Conservation (phyloP, 768 basidiomycete species). For the Tulasnella sp. region DNA sequence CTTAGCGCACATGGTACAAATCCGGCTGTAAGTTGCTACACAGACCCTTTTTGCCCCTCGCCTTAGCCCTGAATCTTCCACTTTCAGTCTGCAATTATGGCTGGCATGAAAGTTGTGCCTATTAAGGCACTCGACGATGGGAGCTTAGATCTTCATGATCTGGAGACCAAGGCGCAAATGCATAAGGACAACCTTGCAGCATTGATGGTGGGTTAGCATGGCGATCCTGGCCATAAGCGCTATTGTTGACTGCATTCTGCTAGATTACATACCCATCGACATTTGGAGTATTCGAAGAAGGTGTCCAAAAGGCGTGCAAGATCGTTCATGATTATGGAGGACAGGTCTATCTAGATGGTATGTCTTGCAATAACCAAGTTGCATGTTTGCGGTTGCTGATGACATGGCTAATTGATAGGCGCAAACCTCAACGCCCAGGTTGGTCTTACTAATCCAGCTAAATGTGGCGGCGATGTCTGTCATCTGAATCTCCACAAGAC, state of each 20-base stretch:
- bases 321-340: slow-evolving; percentile 93
- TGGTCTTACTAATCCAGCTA: slow-evolving; percentile 81
- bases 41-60: not conserved
- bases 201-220: slow-evolving; percentile 58
- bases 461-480: slow-evolving; percentile 95
- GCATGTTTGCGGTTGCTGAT: not conserved
- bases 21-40: slow-evolving; percentile 58
- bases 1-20: slow-evolving; percentile 97
- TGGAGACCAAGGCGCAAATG: slow-evolving; percentile 74
- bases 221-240: slow-evolving; percentile 10
- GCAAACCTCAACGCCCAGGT: slow-evolving; percentile 93
- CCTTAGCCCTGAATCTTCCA: not conserved
- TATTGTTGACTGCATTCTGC: slow-evolving; percentile 6
- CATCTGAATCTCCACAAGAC: slow-evolving; percentile 98
- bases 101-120: slow-evolving; percentile 91
- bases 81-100: slow-evolving; percentile 83
- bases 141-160: slow-evolving; percentile 76
- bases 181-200: slow-evolving; percentile 87
- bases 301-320: slow-evolving; percentile 79
- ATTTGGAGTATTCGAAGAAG: slow-evolving; percentile 93
- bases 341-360: slow-evolving; percentile 92
- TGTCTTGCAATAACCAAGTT: slow-evolving; percentile 8
- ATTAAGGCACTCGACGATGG: slow-evolving; percentile 82
- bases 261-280: slow-evolving; percentile 96
- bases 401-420: slow-evolving; percentile 28